Conservation (phyloP, 495 filamentous ascomycete genomes). For the Podospora tetraspora region DNA sequence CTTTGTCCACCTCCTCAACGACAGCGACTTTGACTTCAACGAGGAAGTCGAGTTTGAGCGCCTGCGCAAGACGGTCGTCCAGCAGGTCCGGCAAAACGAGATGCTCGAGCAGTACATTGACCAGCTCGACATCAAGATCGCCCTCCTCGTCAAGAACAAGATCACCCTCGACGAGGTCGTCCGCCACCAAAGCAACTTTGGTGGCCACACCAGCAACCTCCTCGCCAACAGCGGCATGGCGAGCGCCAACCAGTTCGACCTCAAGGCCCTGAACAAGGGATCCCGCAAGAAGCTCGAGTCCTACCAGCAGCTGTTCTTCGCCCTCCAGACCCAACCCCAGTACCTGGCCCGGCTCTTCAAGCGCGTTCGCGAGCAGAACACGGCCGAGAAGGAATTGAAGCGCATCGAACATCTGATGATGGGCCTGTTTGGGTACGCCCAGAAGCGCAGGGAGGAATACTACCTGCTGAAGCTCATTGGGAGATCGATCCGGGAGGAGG, state of each 20-base stretch:
- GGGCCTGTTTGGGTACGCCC: conserved; percentile 94
- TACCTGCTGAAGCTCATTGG: conserved; percentile 88
- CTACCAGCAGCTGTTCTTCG: conserved; percentile 97
- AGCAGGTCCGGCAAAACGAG: conserved; percentile 95
- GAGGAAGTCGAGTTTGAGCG: conserved; percentile 96
- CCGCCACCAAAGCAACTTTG: conserved; percentile 93
- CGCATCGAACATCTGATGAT: conserved; percentile 89
- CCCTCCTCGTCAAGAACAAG: conserved; percentile 96
- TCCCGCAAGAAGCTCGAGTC: conserved; percentile 90
- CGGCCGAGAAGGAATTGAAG: conserved; percentile 87
- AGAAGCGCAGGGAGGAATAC: conserved; percentile 94
- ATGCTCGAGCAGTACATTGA: conserved; percentile 96
- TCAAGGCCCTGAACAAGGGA: conserved; percentile 95
- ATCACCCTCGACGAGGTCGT: conserved; percentile 98
- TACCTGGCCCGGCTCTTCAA: conserved; percentile 88
- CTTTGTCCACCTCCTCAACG: conserved; percentile 95
- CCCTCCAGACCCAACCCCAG: conserved; percentile 92
- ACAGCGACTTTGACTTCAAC: conserved; percentile 98
- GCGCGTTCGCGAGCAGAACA: conserved; percentile 75
- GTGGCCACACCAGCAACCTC: conserved; percentile 81
- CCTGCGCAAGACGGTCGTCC: conserved; percentile 86
- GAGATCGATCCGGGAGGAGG: conserved; percentile 77
- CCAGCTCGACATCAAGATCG: conserved; percentile 98
- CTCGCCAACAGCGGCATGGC: conserved; percentile 81
- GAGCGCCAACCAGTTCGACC: conserved; percentile 87